Conservation (phyloP, 2,329 filamentous ascomycete genomes). For the Sporothrix inflata region DNA sequence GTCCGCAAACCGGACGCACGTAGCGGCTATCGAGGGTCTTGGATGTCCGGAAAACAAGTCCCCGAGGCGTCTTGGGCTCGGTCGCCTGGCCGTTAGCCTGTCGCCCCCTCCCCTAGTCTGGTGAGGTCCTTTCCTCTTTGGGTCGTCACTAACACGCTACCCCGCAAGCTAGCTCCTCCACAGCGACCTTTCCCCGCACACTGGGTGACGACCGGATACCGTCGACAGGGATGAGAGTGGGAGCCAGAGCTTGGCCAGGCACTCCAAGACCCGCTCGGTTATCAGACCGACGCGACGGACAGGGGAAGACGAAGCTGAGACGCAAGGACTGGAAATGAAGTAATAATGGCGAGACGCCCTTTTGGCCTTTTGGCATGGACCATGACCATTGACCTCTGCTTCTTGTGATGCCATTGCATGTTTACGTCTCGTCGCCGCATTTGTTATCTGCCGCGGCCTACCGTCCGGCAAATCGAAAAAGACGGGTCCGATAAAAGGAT, state of each 20-base stretch:
- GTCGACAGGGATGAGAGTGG: no score
- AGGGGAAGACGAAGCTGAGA: neutral
- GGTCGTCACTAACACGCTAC: neutral
- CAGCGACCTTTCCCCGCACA: neutral
- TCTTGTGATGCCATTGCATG: neutral
- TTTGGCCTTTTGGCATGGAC: neutral
- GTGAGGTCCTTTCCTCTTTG: neutral
- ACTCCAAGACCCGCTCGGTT: neutral
- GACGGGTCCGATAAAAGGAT: neutral
- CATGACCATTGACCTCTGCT: slow-evolving; percentile 1
- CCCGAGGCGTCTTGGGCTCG: neutral
- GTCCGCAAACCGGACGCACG: neutral
- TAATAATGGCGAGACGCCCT: slow-evolving; percentile 4
- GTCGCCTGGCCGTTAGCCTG: neutral
- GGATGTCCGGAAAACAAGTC: neutral
- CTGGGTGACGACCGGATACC: neutral
- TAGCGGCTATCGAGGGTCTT: neutral
- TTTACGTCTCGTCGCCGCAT: neutral
- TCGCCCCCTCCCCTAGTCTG: neutral
- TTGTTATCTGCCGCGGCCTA: neutral
- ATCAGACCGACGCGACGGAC: neutral
- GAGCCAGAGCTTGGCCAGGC: neutral
- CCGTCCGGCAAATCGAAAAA: neutral
- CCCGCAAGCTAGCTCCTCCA: neutral
- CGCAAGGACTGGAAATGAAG: neutral